Evolutionary conservation across 257 asterid species (phyloP), one percentile per base, ranked within the genome.

Genomic region (Vinca minor): DNA sequence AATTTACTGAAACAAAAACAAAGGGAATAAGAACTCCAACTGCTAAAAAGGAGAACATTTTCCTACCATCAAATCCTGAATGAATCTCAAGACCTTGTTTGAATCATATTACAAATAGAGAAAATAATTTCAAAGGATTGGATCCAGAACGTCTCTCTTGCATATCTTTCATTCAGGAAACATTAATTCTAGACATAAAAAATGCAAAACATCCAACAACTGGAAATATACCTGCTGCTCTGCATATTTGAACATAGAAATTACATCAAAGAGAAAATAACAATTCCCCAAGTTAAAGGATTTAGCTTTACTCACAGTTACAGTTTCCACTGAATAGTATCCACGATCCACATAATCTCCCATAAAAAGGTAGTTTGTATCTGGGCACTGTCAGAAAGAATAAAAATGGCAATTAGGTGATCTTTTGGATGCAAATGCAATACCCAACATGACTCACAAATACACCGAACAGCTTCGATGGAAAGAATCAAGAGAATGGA

Each of bases 311-410:
- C 97, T 85, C 79, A 89, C 96, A 15, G 96, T 85, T 67, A 89
- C 96, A 63, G 95, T 89, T 85, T 89, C 96, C 59, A 89, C 96
- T 0, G 97, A 89, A 73, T 89, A 89, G 69, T 89, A 89, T 62
- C 97, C 97, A 75, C 95, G 95, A 72, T 90, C 97, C 52, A 90
- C 97, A 56, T 90, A 90, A 78, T 90, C 95, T 65, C 97, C 95
- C 97, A 90, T 87, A 64, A 87, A 87, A 47, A 90, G 91, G 79
- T 90, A 87, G 78, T 90, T 87, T 66, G 97, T 89, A 86, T 89
- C 97, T 12, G 97, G 97, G 61, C 95, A 89, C 95, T 89, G 92
- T 69, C 75, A 82, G 74, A n/a, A 70, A 70, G 62, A 71, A 58
- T n/a, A 59, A 65, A 21, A 42, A 23, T 25, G 35, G 15, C 32